phyloP scores from a whole-genome alignment of 352 stramenopile species.

The Phytophthora sp. region DNA sequence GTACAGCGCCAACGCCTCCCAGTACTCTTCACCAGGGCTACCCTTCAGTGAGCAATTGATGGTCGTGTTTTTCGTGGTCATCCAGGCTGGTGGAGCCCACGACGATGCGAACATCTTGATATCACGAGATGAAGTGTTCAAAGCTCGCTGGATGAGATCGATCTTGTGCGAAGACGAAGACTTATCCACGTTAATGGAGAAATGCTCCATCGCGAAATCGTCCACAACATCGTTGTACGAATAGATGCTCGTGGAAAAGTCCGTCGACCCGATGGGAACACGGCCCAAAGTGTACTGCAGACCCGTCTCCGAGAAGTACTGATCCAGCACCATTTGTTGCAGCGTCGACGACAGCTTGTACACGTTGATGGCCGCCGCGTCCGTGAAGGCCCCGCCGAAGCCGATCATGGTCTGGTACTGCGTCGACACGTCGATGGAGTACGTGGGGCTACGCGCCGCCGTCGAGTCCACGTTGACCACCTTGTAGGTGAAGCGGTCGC shows the following conservation, averaged over 20 bases:
- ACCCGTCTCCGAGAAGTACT: slow-evolving; percentile 77
- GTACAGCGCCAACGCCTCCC: slow-evolving; percentile 84
- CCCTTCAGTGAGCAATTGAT: slow-evolving; percentile 68
- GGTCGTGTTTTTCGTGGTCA: slow-evolving; percentile 78
- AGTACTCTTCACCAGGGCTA: slow-evolving; percentile 58
- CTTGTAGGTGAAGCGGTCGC: slow-evolving; percentile 52
- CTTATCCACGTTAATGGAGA: slow-evolving; percentile 81
- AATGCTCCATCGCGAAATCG: slow-evolving; percentile 86
- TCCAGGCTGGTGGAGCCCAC: slow-evolving; percentile 88
- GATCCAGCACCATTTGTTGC: slow-evolving; percentile 72
- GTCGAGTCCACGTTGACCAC: slow-evolving; percentile 31
- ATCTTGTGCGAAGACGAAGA: slow-evolving; percentile 73
- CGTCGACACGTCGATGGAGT: slow-evolving; percentile 54
- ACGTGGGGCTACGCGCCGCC: slow-evolving; percentile 36
- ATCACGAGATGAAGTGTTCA: slow-evolving; percentile 37
- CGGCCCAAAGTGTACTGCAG: slow-evolving; percentile 85
- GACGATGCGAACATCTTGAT: slow-evolving; percentile 83
- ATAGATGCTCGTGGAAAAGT: slow-evolving; percentile 89
- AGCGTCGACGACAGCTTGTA: slow-evolving; percentile 61
- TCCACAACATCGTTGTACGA: slow-evolving; percentile 80
- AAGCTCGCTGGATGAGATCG: slow-evolving; percentile 63
- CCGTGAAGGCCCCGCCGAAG: slow-evolving; percentile 92
- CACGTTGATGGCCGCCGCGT: slow-evolving; percentile 85
- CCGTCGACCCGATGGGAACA: slow-evolving; percentile 84
- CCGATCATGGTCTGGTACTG: slow-evolving; percentile 84